Percentiles rank a stretch among this genome's conserved stretches.
Evolutionary conservation across 352 stramenopile genomes (phyloP).

Genomic region (Elongisporangium anandrum): DNA sequence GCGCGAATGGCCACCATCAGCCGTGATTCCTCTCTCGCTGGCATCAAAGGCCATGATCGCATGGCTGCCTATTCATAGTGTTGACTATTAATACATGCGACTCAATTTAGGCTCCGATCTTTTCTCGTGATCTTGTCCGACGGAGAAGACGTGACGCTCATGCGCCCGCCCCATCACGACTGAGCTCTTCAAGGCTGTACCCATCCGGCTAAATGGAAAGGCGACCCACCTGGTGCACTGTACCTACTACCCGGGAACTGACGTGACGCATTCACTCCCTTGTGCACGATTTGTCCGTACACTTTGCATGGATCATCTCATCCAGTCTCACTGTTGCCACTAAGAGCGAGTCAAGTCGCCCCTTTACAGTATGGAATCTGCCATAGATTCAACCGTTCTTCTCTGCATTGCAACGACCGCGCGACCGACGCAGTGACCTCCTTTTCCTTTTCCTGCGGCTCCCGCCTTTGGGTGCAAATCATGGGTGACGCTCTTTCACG

Average conservation of each 20-base stretch:
- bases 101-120: neutral
- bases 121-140: neutral
- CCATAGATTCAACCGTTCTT: neutral
- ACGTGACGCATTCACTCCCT: neutral
- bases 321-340: neutral
- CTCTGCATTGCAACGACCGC: neutral
- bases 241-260: neutral
- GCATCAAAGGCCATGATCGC: too few species aligned
- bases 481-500: neutral
- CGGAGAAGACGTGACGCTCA: neutral
- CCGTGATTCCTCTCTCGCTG: too few species aligned
- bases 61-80: too few species aligned
- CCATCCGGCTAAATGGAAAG: neutral
- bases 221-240: neutral
- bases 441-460: neutral
- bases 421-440: neutral
- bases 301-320: neutral
- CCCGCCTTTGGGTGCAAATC: neutral
- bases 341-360: neutral
- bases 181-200: neutral
- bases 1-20: neutral
- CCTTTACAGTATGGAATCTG: neutral
- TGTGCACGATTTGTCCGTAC: neutral
- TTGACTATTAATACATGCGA: too few species aligned
- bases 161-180: neutral